Evolutionary conservation across 495 filamentous ascomycete species (phyloP).

Genomic region (Podospora pseudocomata): DNA sequence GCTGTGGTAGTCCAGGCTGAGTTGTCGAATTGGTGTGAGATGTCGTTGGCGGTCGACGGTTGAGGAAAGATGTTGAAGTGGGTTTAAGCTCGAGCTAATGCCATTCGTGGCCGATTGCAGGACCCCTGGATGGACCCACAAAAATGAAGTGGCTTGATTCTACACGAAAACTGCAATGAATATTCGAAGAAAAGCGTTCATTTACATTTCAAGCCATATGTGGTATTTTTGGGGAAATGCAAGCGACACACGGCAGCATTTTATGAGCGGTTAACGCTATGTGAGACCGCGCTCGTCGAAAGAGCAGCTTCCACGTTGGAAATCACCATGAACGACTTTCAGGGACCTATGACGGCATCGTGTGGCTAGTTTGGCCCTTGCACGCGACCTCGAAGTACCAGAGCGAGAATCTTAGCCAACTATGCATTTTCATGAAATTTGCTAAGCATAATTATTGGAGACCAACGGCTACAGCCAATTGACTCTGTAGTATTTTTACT

Average conservation of each 20-base stretch:
- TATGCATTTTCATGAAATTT: background rate
- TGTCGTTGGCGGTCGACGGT: constrained; percentile 9
- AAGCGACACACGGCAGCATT: background rate
- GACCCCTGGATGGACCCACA: constrained; percentile 3
- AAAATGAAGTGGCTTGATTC: background rate
- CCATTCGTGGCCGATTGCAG: constrained; percentile 9
- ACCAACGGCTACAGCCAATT: too few relatives aligned
- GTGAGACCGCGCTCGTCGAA: background rate
- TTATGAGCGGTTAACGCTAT: too few relatives aligned
- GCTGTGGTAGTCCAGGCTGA: background rate
- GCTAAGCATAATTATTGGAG: too few relatives aligned
- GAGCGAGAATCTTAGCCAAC: background rate
- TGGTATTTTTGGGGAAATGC: background rate
- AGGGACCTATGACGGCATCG: background rate
- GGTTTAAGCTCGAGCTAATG: constrained; percentile 6
- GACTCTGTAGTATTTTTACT: background rate
- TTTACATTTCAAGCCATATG: background rate
- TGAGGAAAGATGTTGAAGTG: background rate
- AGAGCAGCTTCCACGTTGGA: background rate
- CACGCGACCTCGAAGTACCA: background rate
- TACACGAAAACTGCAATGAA: background rate
- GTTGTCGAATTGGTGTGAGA: background rate
- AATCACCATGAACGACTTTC: background rate
- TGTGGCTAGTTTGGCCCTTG: background rate
- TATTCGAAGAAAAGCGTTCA: background rate